Base-by-base conservation (phyloP, 768 basidiomycete species). In the Hortiboletus flavorubellus region DNA sequence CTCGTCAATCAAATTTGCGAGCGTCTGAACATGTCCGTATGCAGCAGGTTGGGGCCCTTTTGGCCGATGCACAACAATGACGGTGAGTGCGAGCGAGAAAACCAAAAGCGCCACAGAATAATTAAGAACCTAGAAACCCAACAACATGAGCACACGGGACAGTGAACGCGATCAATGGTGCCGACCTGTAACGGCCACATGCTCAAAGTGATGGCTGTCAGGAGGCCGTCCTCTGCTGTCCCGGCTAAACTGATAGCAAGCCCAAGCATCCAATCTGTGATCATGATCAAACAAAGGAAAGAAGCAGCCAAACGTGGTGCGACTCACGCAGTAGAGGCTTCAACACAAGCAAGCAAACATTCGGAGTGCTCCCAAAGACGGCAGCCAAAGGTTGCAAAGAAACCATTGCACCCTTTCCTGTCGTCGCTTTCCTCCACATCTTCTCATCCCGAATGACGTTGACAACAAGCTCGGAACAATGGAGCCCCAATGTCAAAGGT, bases 1-100 rank as follows among this genome's bases (percentile, higher is more conserved):
- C n/a, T 74, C 70, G 51, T 74, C 73, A 35, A 72, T 60, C 52
- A 72, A 52, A 45, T 72, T 70, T 3, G 65, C 69, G 15, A 74
- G 62, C 15, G 68, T 74, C 44, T 72, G 67, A 2, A 73, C 46
- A 21, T 73, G 70, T 3, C 72, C 70, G 29, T 73, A 74, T n/a
- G 67, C 59, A 5, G 64, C 67, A 0, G 66, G 72, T 37, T 73
- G 72, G 0, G 62, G 58, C 3, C 69, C 69, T 16, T 40, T 54
- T 8, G 61, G 69, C 30, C 30, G 59, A 33, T 37, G 30, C 26
- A 62, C 33, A 3, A 58, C 62, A 29, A 62, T 26, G 15, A 39
- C 35, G 0, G 53, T 59, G 23, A 71, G 43, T 11, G 54, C 31
- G n/a, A 71, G 38, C 4, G 65, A 55, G 41, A 67, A 56, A 18